Percentiles rank a stretch among this genome's conserved stretches.
These are phyloP conservation scores for Polychaeton citri DNA, from an alignment of 2,329 filamentous ascomycete species.

Conservation along the genomic window DNA sequence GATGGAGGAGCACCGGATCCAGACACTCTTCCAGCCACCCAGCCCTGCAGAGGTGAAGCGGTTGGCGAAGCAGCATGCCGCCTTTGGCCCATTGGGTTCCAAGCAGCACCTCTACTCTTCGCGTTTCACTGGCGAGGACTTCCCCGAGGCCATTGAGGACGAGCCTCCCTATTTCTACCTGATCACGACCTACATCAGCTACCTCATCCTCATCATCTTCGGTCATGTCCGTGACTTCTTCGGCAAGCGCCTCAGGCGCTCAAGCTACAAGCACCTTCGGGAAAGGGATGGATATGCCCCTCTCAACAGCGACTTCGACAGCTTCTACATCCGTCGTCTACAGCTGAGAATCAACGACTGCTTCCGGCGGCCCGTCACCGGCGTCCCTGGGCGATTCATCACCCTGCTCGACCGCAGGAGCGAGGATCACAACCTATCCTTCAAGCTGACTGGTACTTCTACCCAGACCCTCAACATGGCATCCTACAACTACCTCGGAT, in stretches of 20 bases:
- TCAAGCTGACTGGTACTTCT: constrained; percentile 75
- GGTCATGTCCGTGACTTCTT: constrained; percentile 96
- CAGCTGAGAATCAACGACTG: constrained; percentile 95
- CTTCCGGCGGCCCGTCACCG: constrained; percentile 83
- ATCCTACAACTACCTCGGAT: constrained; percentile 98
- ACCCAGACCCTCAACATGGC: constrained; percentile 98
- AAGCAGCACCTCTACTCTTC: constrained; percentile 79
- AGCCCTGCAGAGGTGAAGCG: constrained; percentile 69
- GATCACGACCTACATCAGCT: constrained; percentile 96
- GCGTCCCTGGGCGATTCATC: constrained; percentile 87
- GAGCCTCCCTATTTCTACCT: constrained; percentile 95
- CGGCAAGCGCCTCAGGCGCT: constrained; percentile 82
- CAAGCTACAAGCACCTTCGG: constrained; percentile 74
- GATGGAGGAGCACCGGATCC: constrained; percentile 58
- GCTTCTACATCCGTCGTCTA: constrained; percentile 85
- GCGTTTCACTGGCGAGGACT: constrained; percentile 66
- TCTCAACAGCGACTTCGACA: constrained; percentile 96
- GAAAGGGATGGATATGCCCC: constrained; percentile 82
- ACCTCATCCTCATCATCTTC: constrained; percentile 87
- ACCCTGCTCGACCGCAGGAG: constrained; percentile 84
- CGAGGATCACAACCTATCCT: constrained; percentile 81
- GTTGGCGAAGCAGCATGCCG: constrained; percentile 66
- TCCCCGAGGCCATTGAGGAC: constrained; percentile 77
- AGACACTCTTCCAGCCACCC: constrained; percentile 77
- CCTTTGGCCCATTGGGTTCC: constrained; percentile 77